phyloP scores from a whole-genome alignment of 108 stramenopile genomes.

The Pseudonitzschia multiseries region DNA sequence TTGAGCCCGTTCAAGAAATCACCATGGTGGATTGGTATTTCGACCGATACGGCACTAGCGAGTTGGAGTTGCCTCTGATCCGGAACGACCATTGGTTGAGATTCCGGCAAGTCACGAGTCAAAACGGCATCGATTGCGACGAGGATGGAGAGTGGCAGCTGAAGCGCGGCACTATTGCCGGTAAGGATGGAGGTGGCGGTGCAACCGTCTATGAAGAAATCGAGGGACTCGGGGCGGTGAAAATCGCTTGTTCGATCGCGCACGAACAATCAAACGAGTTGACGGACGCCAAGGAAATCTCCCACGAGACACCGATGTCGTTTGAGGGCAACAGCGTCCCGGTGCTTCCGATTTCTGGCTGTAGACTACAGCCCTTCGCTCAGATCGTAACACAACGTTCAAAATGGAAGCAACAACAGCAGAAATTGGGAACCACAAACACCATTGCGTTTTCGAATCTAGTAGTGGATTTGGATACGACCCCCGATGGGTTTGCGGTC shows the following conservation, averaged over 20 bases:
- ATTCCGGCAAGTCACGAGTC: conserved; percentile 30
- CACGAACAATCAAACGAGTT: neutral
- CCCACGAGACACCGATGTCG: neutral
- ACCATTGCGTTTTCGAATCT: conserved; percentile 7
- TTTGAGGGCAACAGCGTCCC: conserved; percentile 19
- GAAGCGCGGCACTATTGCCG: conserved; percentile 26
- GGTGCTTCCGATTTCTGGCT: neutral
- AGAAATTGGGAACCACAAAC: neutral
- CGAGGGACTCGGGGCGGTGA: conserved; percentile 38
- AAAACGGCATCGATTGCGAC: conserved; percentile 3
- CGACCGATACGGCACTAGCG: conserved; percentile 17
- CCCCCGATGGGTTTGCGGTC: conserved; percentile 48
- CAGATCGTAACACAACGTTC: conserved; percentile 48
- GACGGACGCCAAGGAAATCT: neutral
- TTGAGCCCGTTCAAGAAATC: conserved; percentile 10
- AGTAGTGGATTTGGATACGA: conserved; percentile 50
- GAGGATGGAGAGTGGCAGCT: conserved; percentile 46
- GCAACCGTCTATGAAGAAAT: conserved; percentile 60
- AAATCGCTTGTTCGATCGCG: conserved; percentile 15
- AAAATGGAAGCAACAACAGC: conserved; percentile 33
- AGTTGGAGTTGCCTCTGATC: conserved; percentile 12
- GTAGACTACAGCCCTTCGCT: conserved; percentile 37
- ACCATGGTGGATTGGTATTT: conserved; percentile 55
- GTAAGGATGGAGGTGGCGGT: conserved; percentile 5
- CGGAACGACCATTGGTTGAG: conserved; percentile 50